Evolutionary conservation across 2,329 filamentous ascomycete genomes (phyloP).

Genomic region (Penicillium fuscoglaucum): DNA sequence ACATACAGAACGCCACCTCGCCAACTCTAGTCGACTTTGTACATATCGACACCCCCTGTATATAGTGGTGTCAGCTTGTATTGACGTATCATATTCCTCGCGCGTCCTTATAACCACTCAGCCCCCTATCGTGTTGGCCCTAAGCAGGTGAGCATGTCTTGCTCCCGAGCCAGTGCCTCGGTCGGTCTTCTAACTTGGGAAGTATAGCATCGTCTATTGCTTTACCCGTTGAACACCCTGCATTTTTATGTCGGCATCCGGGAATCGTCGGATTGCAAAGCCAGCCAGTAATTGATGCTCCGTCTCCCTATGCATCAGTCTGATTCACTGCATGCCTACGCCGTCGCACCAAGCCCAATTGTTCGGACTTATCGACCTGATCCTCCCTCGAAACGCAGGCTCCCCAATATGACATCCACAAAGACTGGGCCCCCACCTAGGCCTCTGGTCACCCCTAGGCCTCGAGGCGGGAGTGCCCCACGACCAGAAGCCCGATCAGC

Average conservation of each 20-base stretch:
- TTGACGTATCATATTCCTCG: not conserved
- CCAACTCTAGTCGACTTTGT: conserved; percentile 3
- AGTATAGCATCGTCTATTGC: not conserved
- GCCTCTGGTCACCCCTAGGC: conserved; percentile 15
- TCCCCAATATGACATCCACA: conserved; percentile 27
- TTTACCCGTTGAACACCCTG: not conserved
- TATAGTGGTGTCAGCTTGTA: conserved; percentile 17
- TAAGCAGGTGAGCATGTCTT: conserved; percentile 12
- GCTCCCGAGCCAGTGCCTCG: not conserved
- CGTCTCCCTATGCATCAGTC: conserved; percentile 32
- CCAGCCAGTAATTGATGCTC: conserved; percentile 21
- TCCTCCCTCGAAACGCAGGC: conserved; percentile 27
- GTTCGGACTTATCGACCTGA: conserved; percentile 37
- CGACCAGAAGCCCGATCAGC: conserved; percentile 32
- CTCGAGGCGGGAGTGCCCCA: conserved; percentile 11
- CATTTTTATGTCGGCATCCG: conserved; percentile 8
- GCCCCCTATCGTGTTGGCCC: not conserved
- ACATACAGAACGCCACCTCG: conserved; percentile 1
- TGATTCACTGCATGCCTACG: conserved; percentile 27
- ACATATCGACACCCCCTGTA: conserved; percentile 20
- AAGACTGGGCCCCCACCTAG: conserved; percentile 12
- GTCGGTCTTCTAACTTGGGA: conserved; percentile 11
- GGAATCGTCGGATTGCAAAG: conserved; percentile 20
- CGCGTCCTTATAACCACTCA: conserved; percentile 3
- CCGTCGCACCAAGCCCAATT: conserved; percentile 37